A percentile compares a stretch with the other conserved stretches of the same genome.
Evolutionary conservation across 2,329 filamentous ascomycete species (phyloP).

Genomic region (Nemania sp.): DNA sequence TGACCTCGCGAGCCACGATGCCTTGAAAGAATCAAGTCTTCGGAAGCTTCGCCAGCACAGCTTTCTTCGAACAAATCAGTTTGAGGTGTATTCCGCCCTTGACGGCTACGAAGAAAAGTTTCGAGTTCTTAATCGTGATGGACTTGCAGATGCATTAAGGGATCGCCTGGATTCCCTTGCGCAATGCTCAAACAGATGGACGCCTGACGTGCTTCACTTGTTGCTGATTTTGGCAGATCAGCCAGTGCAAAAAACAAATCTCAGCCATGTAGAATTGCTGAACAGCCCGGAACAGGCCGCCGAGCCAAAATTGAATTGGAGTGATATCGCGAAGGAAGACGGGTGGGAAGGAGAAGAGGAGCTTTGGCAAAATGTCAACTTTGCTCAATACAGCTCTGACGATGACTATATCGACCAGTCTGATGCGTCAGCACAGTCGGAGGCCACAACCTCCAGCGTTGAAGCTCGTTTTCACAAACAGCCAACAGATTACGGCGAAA

Average conservation of each 20-base stretch:
- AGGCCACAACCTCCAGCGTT: slow-evolving; percentile 43
- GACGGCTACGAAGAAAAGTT: slow-evolving; percentile 85
- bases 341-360: slow-evolving; percentile 68
- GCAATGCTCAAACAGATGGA: slow-evolving; percentile 60
- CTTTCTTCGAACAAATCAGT: slow-evolving; percentile 72
- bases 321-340: slow-evolving; percentile 76
- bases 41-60: slow-evolving; percentile 57
- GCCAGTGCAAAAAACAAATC: slow-evolving; percentile 69
- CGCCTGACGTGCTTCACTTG: slow-evolving; percentile 78
- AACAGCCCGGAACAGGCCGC: slow-evolving; percentile 48
- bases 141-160: slow-evolving; percentile 71
- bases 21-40: slow-evolving; percentile 53
- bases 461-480: slow-evolving; percentile 36
- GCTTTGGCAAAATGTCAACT: slow-evolving; percentile 73
- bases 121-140: slow-evolving; percentile 75
- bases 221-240: slow-evolving; percentile 80
- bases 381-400: slow-evolving; percentile 65
- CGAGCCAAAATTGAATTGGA: slow-evolving; percentile 68
- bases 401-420: slow-evolving; percentile 53
- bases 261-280: slow-evolving; percentile 64
- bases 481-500: slow-evolving; percentile 43
- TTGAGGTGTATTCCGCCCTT: slow-evolving; percentile 67
- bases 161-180: slow-evolving; percentile 63
- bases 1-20: slow-evolving; percentile 44
- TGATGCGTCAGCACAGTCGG: slow-evolving; percentile 40